These are phyloP conservation scores for Aspergillus cavernicola DNA, from an alignment of 495 filamentous ascomycete genomes.

Conservation along the genomic window DNA sequence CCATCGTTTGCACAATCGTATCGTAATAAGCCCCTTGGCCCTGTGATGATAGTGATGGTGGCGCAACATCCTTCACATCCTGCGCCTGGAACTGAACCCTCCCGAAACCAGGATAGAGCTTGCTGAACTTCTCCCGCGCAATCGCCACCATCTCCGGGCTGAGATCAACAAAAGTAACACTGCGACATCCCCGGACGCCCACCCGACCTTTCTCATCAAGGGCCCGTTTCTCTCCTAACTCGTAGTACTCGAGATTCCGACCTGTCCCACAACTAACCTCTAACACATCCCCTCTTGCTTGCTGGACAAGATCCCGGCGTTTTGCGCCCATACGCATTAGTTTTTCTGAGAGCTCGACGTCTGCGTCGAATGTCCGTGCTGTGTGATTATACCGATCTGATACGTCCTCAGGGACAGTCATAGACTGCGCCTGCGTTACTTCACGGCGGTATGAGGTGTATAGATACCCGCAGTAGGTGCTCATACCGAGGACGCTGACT, in stretches of 20 bases:
- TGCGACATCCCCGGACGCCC: constrained; percentile 40
- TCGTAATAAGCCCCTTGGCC: constrained; percentile 54
- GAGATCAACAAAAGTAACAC: constrained; percentile 60
- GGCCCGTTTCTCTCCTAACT: constrained; percentile 61
- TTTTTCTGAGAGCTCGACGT: constrained; percentile 62
- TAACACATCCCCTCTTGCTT: constrained; percentile 74
- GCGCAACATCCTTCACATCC: constrained; percentile 28
- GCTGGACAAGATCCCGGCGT: constrained; percentile 55
- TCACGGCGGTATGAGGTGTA: constrained; percentile 45
- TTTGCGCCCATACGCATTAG: constrained; percentile 60
- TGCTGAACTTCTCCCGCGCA: constrained; percentile 54
- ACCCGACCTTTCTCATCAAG: constrained; percentile 52
- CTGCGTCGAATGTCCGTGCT: constrained; percentile 58
- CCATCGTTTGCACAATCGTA: constrained; percentile 89
- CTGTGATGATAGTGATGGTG: background rate
- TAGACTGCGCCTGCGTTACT: constrained; percentile 32
- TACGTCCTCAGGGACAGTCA: constrained; percentile 46
- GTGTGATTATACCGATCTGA: constrained; percentile 55
- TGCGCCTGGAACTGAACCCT: constrained; percentile 42
- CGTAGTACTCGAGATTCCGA: constrained; percentile 75
- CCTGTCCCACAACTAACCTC: constrained; percentile 93
- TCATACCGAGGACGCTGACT: constrained; percentile 42
- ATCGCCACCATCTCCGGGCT: constrained; percentile 62
- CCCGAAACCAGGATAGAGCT: constrained; percentile 43
- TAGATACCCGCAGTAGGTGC: constrained; percentile 50